A percentile compares a stretch with the other conserved stretches of the same genome.
Evolutionary conservation across 306 rosid genomes (phyloP).

Genomic region (Glycine soja): DNA sequence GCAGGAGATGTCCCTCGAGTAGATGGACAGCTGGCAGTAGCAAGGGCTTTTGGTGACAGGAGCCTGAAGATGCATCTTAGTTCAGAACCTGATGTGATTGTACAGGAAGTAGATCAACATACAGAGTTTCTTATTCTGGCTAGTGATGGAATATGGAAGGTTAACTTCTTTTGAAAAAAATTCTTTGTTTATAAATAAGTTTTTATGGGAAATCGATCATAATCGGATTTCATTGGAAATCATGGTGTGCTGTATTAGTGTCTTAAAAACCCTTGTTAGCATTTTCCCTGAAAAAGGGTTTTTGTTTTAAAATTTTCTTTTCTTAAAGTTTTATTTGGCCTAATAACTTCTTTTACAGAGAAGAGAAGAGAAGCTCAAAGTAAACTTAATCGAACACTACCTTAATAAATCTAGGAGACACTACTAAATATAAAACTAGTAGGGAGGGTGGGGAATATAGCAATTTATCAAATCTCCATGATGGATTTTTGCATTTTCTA

Average conservation of each 20-base stretch:
- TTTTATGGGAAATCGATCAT: too few species aligned
- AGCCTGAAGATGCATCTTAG: slow-evolving; percentile 72
- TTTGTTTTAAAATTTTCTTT: too few species aligned
- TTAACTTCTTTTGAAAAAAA: slow-evolving; percentile 12
- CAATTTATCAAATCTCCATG: neutral
- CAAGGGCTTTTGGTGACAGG: slow-evolving; percentile 77
- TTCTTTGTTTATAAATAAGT: too few species aligned
- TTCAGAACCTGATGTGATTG: slow-evolving; percentile 63
- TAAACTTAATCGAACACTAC: neutral
- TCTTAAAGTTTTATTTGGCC: too few species aligned
- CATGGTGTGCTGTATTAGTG: too few species aligned
- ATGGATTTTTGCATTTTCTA: slow-evolving; percentile 12
- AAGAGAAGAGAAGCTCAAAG: neutral
- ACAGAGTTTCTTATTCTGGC: slow-evolving; percentile 65
- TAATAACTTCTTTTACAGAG: neutral
- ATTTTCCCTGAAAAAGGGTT: too few species aligned
- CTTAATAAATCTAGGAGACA: too few species aligned
- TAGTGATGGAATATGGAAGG: slow-evolving; percentile 81
- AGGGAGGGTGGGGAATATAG: neutral
- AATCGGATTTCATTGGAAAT: too few species aligned
- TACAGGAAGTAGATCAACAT: slow-evolving; percentile 46
- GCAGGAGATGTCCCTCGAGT: slow-evolving; percentile 77
- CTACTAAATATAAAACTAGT: too few species aligned
- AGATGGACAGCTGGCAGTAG: slow-evolving; percentile 72
- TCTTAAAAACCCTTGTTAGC: too few species aligned